Base-by-base conservation (phyloP, 176 grass and related monocot species). In the Cenchrus americanus region DNA sequence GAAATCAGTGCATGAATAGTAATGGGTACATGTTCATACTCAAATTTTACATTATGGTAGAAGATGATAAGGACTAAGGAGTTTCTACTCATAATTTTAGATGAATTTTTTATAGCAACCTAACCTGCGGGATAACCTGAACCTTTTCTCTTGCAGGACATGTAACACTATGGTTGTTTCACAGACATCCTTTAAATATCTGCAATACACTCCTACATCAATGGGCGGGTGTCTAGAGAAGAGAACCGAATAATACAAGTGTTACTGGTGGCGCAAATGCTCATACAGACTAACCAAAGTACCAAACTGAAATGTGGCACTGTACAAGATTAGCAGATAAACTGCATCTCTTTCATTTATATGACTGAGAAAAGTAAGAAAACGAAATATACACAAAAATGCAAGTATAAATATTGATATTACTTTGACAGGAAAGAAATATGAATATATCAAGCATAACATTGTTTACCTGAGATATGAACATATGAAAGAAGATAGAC, bases 401-500 rank as follows among this genome's bases (percentile, higher is more conserved):
- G 60, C 43, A 85, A 26, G 74, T 34, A 76, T 27, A 46, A 30
- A 83, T 17, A 73, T 59, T 41, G 23, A 65, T 14, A 67, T 77
- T 14, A 27, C 34, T 50, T 27, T 19, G 88, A 21, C 14, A 73
- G 9, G 19, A 30, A 89, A 40, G 40, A 80, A 48, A 62, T 65
- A 32, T 64, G 24, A 48, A 57, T 51, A 79, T 73, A 65, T 82
- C 14, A 22, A 88, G 46, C n/a, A 82, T 76, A 79, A 17, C 21
- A 90, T 65, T 76, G 60, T 73, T 76, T 87, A 98, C 96, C 92
- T 93, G 96, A 98, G 61, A 98, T 81, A 92, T 98, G 93, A 85
- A 88, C 43, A 14, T 98, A 98, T 18, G 96, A 98, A 78, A 98
- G 89, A 86, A 98, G 88, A 88, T 98, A 94, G 18, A 98, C 96